Conservation (phyloP, 2,329 filamentous ascomycete genomes). For the Fusarium tuaranense region DNA sequence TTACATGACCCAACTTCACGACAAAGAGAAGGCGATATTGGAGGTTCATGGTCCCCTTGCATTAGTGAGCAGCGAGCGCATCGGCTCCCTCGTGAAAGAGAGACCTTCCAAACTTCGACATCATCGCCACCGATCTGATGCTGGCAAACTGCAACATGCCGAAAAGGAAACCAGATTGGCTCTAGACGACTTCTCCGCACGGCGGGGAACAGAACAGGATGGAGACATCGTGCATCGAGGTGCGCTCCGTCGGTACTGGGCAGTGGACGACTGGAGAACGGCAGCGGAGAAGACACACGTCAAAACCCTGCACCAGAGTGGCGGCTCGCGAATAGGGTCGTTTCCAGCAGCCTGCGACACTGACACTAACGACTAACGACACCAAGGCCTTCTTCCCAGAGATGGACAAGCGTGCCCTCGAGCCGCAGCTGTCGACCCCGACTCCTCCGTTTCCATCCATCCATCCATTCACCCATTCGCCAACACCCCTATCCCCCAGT, state of each 20-base stretch:
- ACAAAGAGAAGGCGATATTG: constrained; percentile 12
- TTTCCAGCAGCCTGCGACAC: constrained; percentile 40
- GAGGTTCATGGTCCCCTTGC: constrained; percentile 21
- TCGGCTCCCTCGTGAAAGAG: constrained; percentile 20
- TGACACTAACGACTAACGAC: constrained; percentile 15
- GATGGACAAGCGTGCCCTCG: constrained; percentile 37
- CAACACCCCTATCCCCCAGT: constrained; percentile 3
- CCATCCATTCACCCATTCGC: constrained; percentile 12
- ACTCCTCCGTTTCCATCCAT: constrained; percentile 31
- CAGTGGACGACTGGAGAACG: constrained; percentile 33
- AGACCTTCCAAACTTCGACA: constrained; percentile 3
- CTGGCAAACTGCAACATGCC: constrained; percentile 13
- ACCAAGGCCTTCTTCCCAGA: constrained; percentile 36
- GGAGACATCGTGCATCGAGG: constrained; percentile 44
- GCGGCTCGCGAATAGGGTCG: constrained; percentile 43
- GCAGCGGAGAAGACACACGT: constrained; percentile 36
- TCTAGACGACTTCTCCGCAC: constrained; percentile 42
- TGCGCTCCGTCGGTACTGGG: constrained; percentile 36
- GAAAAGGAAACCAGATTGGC: constrained; percentile 35
- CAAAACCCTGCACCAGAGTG: constrained; percentile 40
- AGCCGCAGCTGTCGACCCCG: constrained; percentile 30
- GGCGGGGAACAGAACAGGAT: constrained; percentile 38
- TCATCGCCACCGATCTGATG: constrained; percentile 25
- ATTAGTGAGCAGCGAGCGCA: constrained; percentile 30
- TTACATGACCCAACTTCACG: constrained; percentile 3